Conservation (phyloP, 768 basidiomycete species). For the Boletus tomentosulus region DNA sequence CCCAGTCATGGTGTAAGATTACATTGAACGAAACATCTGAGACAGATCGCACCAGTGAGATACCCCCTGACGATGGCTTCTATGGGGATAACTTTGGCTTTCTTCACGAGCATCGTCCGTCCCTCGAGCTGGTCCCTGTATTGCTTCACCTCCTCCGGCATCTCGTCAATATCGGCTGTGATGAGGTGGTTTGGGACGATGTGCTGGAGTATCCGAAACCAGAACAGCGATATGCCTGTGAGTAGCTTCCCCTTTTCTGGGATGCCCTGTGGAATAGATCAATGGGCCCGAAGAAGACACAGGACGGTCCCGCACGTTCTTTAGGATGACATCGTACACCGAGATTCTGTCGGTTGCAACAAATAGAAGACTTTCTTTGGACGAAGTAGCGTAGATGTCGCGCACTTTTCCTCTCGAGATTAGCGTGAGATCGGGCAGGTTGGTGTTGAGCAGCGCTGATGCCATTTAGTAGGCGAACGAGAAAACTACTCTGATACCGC, state of each 20-base stretch:
- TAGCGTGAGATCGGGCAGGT: constrained; percentile 60
- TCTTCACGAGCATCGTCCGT: constrained; percentile 86
- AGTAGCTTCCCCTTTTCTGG: constrained; percentile 90
- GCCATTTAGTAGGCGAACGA: constrained; percentile 16
- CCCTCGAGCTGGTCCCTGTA: constrained; percentile 78
- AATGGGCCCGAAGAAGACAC: background rate
- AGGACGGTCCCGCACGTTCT: constrained; percentile 61
- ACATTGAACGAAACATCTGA: background rate
- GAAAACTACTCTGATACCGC: too few relatives aligned
- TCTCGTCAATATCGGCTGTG: constrained; percentile 67
- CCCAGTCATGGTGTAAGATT: constrained; percentile 6
- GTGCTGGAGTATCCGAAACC: constrained; percentile 79
- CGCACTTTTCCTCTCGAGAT: constrained; percentile 93
- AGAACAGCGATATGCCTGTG: constrained; percentile 89
- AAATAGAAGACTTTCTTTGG: constrained; percentile 74
- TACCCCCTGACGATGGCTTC: constrained; percentile 98
- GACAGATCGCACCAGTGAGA: constrained; percentile 67
- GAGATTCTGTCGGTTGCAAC: constrained; percentile 95
- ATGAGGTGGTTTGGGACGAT: constrained; percentile 91
- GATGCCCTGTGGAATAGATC: constrained; percentile 61
- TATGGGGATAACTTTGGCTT: constrained; percentile 82
- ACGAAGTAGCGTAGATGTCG: constrained; percentile 82
- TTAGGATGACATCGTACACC: constrained; percentile 93
- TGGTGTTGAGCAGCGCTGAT: constrained; percentile 46
- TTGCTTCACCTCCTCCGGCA: constrained; percentile 75